These are phyloP conservation scores for Neocatenulostroma microsporum DNA, from an alignment of 2,329 filamentous ascomycete genomes.

Conservation along the genomic window DNA sequence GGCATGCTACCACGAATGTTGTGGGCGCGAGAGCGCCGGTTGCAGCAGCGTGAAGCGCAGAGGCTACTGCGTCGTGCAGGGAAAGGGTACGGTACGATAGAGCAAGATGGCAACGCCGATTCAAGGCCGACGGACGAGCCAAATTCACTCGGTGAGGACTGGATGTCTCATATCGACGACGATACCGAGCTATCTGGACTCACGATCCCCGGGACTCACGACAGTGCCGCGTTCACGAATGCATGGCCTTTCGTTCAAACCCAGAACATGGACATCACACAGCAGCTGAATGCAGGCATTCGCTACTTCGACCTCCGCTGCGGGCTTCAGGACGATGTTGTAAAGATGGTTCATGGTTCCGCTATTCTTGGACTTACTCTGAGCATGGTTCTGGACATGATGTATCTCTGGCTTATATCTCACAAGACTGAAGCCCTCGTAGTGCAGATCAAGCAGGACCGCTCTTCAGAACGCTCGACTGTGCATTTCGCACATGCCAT, in stretches of 20 bases:
- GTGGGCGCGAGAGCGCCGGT: conserved; percentile 7
- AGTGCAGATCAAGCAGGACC: conserved; percentile 31
- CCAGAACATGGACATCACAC: conserved; percentile 22
- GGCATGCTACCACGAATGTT: conserved; percentile 5
- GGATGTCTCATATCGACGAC: conserved; percentile 24
- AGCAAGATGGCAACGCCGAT: background rate
- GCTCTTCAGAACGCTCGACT: conserved; percentile 24
- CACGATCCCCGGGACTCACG: conserved; percentile 31
- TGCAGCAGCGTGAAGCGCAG: background rate
- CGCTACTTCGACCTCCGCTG: conserved; percentile 32
- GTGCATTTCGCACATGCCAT: conserved; percentile 35
- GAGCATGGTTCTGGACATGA: conserved; percentile 19
- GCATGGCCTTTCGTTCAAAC: conserved; percentile 29
- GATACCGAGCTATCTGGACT: conserved; percentile 22
- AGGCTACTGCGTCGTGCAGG: conserved; percentile 1
- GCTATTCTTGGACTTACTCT: conserved; percentile 25
- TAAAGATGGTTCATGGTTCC: conserved; percentile 31
- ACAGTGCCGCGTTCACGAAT: conserved; percentile 29
- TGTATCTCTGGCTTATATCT: conserved; percentile 25
- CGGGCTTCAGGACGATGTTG: conserved; percentile 23
- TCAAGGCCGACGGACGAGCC: background rate
- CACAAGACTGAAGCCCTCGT: conserved; percentile 27
- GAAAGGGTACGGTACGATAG: conserved; percentile 7
- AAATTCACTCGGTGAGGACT: conserved; percentile 8
- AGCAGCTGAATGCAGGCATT: conserved; percentile 29